Conservation (phyloP, 805 yeast species). For the Pichia phayaonensis region DNA sequence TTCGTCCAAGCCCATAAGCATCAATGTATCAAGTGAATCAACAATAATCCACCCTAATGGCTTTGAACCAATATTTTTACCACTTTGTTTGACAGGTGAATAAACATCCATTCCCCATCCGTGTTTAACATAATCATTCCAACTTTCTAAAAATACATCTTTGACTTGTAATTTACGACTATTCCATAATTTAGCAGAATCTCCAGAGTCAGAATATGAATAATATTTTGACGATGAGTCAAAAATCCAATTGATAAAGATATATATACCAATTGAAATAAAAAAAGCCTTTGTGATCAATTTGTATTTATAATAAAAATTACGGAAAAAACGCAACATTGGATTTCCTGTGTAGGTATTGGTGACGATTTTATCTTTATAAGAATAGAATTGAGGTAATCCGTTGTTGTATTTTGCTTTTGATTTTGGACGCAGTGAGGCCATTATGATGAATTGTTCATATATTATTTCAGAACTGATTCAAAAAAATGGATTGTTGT, state of each 20-base stretch:
- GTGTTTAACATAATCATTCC: slow-evolving; percentile 65
- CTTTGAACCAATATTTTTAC: slow-evolving; percentile 66
- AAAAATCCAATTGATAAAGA: slow-evolving; percentile 24
- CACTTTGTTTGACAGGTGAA: slow-evolving; percentile 54
- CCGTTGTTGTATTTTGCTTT: slow-evolving; percentile 22
- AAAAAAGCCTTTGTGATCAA: slow-evolving; percentile 40
- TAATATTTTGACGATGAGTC: background rate
- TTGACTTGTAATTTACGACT: slow-evolving; percentile 50
- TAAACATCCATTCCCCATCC: slow-evolving; percentile 86
- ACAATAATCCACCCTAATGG: slow-evolving; percentile 94
- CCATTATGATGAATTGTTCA: background rate
- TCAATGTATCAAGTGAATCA: slow-evolving; percentile 76
- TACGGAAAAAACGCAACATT: slow-evolving; percentile 4
- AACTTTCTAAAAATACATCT: slow-evolving; percentile 62
- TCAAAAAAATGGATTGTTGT: no score
- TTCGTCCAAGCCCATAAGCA: slow-evolving; percentile 62
- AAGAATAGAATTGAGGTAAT: slow-evolving; percentile 39
- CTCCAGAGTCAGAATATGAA: background rate
- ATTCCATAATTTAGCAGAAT: slow-evolving; percentile 32
- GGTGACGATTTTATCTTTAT: slow-evolving; percentile 38
- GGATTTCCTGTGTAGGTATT: slow-evolving; percentile 7
- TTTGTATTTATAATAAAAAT: slow-evolving; percentile 18
- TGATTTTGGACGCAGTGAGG: slow-evolving; percentile 11
- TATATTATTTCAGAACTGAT: background rate
- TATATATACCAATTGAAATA: slow-evolving; percentile 34